Evolutionary conservation across 148 eudicot species (phyloP).

Genomic region (Vaccinium vitisidaea): DNA sequence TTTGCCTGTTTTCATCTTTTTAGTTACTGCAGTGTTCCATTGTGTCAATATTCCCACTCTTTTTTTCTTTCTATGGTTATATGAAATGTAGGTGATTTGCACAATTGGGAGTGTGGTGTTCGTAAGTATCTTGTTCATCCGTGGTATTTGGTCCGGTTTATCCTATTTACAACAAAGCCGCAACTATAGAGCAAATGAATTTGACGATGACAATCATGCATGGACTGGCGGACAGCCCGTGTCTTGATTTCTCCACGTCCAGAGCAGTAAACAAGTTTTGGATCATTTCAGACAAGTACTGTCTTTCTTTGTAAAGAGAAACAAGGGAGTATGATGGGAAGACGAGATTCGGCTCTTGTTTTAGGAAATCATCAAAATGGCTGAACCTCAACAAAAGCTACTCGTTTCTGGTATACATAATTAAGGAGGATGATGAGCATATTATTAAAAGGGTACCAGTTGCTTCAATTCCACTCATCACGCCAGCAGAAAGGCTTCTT

Average conservation of each 20-base stretch:
- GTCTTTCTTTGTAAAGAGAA: not conserved
- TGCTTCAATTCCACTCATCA: not conserved
- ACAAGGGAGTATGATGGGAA: not conserved
- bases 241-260: conserved; percentile 27
- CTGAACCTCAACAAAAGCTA: not conserved
- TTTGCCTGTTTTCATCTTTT: not conserved
- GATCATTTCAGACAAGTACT: not conserved
- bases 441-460: not conserved
- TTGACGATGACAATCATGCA: conserved; percentile 48
- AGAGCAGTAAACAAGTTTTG: not conserved
- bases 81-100: conserved; percentile 65
- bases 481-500: not conserved
- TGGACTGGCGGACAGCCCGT: conserved; percentile 72
- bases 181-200: conserved; percentile 37
- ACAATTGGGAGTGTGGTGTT: conserved; percentile 87
- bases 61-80: not conserved
- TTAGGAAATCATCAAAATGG: not conserved
- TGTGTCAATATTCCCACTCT: not conserved
- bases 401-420: not conserved
- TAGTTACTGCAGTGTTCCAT: not conserved
- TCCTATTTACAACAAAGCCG: conserved; percentile 72
- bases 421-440: not conserved
- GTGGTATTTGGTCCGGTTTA: conserved; percentile 90
- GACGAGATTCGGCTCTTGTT: not conserved
- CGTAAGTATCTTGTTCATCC: conserved; percentile 79